Base-by-base conservation (phyloP, 2,329 filamentous ascomycete genomes). In the Fusarium floridanum region DNA sequence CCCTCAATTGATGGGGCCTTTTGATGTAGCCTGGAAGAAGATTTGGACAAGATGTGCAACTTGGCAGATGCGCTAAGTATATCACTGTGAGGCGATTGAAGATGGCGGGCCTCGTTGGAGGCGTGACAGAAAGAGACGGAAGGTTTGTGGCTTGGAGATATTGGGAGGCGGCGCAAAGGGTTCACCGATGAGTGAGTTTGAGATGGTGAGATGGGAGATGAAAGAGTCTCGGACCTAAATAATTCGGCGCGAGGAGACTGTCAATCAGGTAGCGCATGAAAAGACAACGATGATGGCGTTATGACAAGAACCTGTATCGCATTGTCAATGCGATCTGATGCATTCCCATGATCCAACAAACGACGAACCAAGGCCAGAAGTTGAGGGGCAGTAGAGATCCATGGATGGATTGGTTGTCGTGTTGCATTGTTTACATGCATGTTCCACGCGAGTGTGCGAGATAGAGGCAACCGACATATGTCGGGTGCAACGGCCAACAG, bases 41-140 rank as follows among this genome's bases (percentile, higher is more conserved):
- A 89, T 73, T 84, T 86, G 0, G 72, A 82, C 10, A 86, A 89
- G 75, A 79, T 88, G 4, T 67, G 80, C 3, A 87, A 88, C 70
- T 78, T 88, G 10, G 75, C 71, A 71, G 56, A 20, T 61, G 64
- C 29, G 61, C 77, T 0, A 75, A 79, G 32, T 78, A 24, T 70
- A 75, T 7, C 10, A 34, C 17, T 20, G 48, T n/a, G 57, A 68
- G 81, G 2, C 70, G 87, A 34, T 41, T 76, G 8, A 73, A 80
- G 24, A 78, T 85, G 57, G 77, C 79, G 78, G 16, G 36, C 60
- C 22, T 71, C 64, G 61, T 61, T 81, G 37, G 80, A 81, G 64
- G 69, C 69, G 60, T 82, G 80, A 79, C 77, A 82, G 72, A 68
- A 66, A 17, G 67, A 74, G 29, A 80, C 74, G 10, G 71, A 77